phyloP scores from a whole-genome alignment of 1,284 basidiomycete species.

The Neonothopanus nambi region DNA sequence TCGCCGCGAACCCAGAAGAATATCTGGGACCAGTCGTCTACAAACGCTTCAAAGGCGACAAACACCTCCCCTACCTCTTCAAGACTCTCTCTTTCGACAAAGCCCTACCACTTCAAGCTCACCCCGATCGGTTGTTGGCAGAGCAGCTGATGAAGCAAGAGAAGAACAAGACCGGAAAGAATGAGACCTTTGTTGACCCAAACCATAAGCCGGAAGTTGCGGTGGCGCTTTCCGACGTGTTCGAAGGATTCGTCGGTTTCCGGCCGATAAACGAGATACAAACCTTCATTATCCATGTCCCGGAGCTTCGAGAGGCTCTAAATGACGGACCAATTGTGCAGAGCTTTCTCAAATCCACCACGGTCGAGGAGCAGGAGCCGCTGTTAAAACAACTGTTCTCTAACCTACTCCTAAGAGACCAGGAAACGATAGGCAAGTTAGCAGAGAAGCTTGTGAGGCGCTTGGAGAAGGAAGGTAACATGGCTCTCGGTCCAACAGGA shows the following conservation, averaged over 20 bases:
- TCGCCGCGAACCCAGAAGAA: slow-evolving; percentile 38
- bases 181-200: slow-evolving; percentile 49
- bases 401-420: no score
- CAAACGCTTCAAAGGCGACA: slow-evolving; percentile 29
- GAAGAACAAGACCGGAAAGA: slow-evolving; percentile 37
- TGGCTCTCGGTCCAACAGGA: no score
- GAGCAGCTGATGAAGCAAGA: slow-evolving; percentile 40
- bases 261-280: slow-evolving; percentile 46
- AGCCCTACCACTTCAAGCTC: slow-evolving; percentile 70
- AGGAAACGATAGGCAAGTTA: no score
- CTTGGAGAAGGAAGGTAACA: no score
- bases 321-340: slow-evolving; percentile 36
- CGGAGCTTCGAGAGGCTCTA: slow-evolving; percentile 49
- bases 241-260: slow-evolving; percentile 69
- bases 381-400: slow-evolving; percentile 14
- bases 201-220: slow-evolving; percentile 75
- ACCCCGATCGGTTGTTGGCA: slow-evolving; percentile 61
- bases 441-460: no score
- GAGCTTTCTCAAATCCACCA: no score
- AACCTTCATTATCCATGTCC: no score
- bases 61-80: slow-evolving; percentile 50
- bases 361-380: slow-evolving; percentile 4
- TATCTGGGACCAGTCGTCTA: no score
- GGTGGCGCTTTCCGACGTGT: slow-evolving; percentile 61
- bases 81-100: slow-evolving; percentile 63